A percentile compares a stretch with the other conserved stretches of the same genome.
These are phyloP conservation scores for Xerocomus amazonicus DNA, from an alignment of 1,284 basidiomycete species.

Conservation along the genomic window DNA sequence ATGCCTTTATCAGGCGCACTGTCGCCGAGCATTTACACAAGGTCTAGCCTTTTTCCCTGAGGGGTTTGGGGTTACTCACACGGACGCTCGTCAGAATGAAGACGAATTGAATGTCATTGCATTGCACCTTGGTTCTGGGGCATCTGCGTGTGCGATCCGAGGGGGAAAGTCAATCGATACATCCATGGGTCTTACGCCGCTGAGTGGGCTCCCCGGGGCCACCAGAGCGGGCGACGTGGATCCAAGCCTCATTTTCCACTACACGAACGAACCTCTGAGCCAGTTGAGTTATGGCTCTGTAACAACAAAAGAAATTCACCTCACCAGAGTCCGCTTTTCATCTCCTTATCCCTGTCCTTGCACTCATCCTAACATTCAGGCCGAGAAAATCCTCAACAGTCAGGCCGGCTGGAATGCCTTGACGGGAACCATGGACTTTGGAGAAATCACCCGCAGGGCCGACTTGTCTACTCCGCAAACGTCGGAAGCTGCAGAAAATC, in stretches of 20 bases:
- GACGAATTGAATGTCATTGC: conserved; percentile 64
- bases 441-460: conserved; percentile 50
- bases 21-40: conserved; percentile 58
- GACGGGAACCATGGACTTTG: conserved; percentile 77
- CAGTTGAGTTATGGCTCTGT: conserved; percentile 50
- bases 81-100: conserved; percentile 24
- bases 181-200: conserved; percentile 77
- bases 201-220: conserved; percentile 81
- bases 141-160: conserved; percentile 72
- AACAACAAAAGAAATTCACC: conserved; percentile 51
- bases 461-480: conserved; percentile 16
- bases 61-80: background rate
- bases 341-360: background rate
- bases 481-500: conserved; percentile 20
- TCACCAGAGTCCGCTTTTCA: conserved; percentile 48
- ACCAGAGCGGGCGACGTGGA: conserved; percentile 81
- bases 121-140: conserved; percentile 83
- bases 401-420: conserved; percentile 71
- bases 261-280: conserved; percentile 50
- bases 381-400: conserved; percentile 78
- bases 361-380: conserved; percentile 33
- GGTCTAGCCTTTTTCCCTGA: conserved; percentile 24
- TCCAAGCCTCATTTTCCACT: conserved; percentile 84
- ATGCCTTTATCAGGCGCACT: conserved; percentile 60
- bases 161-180: conserved; percentile 76